Evolutionary conservation across 208 protist species (phyloP), one percentile per base, ranked within the genome.

Genomic region (Trypanosoma cruzi): DNA sequence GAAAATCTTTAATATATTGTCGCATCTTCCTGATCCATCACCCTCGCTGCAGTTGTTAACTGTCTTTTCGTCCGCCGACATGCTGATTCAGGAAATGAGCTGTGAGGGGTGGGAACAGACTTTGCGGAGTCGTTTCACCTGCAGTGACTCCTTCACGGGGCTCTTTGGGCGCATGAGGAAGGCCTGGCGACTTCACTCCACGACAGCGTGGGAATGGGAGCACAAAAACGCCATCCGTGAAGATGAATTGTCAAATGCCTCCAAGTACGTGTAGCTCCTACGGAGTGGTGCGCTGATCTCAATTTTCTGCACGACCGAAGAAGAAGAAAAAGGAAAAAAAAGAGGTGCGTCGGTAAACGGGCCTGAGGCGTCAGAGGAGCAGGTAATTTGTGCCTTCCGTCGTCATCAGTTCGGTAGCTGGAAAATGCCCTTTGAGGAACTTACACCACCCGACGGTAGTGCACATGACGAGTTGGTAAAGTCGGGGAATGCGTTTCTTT

Each of bases 101-200:
- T 58, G 68, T 26, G 61, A 57, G 55, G 67, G 56, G 36, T 89
- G 75, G 84, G 49, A 65, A 40, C 52, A 79, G 22, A 52, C 80
- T 32, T 71, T 94, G 26, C 64, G 44, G 29, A 62, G 77, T 20
- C 63, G 78, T 61, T 89, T 92, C 62, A 85, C 80, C 29, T 82
- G 81, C 63, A 68, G 55, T 10, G 50, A 49, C 1, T 60, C 80
- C 37, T 95, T 95, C 59, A 63, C 28, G 0, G 68, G 54, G 29
- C 44, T 85, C 4, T 77, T 81, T 56, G 66, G 76, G 26, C 81
- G 85, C n/a, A 67, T 88, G 28, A 58, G 62, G 62, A 32, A 36
- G 28, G 82, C 86, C 24, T 95, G 89, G 85, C 68, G 64, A 16
- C 73, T 92, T 61, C 86, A 93, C 55, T 83, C 77, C 29, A 80